phyloP scores from a whole-genome alignment of 2,329 filamentous ascomycete genomes.

The Ophiocordyceps camponoti-leonardi region DNA sequence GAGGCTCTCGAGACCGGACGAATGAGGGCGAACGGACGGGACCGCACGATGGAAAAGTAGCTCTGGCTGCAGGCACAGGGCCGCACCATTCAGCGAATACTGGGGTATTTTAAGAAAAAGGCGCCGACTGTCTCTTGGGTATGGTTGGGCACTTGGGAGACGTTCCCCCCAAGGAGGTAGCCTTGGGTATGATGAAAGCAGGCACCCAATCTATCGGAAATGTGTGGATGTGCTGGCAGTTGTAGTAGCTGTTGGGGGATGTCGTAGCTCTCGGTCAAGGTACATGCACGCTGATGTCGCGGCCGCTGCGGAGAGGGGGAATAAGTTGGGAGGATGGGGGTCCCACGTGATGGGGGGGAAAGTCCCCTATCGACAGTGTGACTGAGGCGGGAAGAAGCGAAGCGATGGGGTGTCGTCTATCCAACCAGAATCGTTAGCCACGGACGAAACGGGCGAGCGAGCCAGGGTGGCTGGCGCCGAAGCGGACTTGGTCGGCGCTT shows the following conservation, averaged over 20 bases:
- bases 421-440: slow-evolving; percentile 18
- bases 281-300: slow-evolving; percentile 41
- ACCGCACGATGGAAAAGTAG: slow-evolving; percentile 6
- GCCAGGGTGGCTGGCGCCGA: slow-evolving; percentile 5
- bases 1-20: slow-evolving; percentile 4
- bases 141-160: slow-evolving; percentile 25
- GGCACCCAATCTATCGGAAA: slow-evolving; percentile 37
- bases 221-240: slow-evolving; percentile 46
- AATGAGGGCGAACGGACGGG: slow-evolving; percentile 5
- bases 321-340: slow-evolving; percentile 12
- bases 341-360: slow-evolving; percentile 24
- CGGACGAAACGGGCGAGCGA: slow-evolving; percentile 5
- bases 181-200: slow-evolving; percentile 24
- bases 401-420: slow-evolving; percentile 8
- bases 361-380: slow-evolving; percentile 2
- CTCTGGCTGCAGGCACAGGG: slow-evolving; percentile 7
- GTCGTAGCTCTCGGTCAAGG: slow-evolving; percentile 31
- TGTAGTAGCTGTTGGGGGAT: slow-evolving; percentile 12
- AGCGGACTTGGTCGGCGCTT: slow-evolving; percentile 7
- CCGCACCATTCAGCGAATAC: slow-evolving; percentile 9
- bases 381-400: slow-evolving; percentile 5
- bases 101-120: slow-evolving; percentile 13
- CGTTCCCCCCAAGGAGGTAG: slow-evolving; percentile 10
- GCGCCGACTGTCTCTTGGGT: slow-evolving; percentile 15
- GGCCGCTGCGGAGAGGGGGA: slow-evolving; percentile 11